Evolutionary conservation across 768 basidiomycete genomes (phyloP).

Genomic region (Mycena crocata): DNA sequence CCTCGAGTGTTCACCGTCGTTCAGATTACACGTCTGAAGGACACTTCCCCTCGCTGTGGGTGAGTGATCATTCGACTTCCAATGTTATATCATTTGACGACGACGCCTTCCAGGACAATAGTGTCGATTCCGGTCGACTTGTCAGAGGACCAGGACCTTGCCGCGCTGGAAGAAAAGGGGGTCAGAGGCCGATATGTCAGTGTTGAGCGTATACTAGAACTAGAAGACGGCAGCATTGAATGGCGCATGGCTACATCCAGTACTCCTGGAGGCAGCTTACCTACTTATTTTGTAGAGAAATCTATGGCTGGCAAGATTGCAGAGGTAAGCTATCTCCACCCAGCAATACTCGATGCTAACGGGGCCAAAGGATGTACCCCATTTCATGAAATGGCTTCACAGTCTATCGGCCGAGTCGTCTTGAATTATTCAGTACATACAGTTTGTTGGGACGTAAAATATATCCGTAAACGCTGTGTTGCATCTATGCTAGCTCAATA

Average conservation of each 20-base stretch:
- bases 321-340: conserved; percentile 51
- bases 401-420: conserved; percentile 38
- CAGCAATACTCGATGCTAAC: conserved; percentile 1
- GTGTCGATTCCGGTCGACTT: conserved; percentile 80
- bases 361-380: conserved; percentile 72
- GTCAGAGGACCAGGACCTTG: conserved; percentile 65
- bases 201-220: conserved; percentile 73
- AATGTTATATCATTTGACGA: conserved; percentile 19
- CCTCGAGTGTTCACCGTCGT: conserved; percentile 83
- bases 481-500: conserved; percentile 75
- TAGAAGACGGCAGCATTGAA: conserved; percentile 72
- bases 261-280: conserved; percentile 76
- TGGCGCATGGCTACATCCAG: conserved; percentile 88
- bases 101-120: conserved; percentile 47
- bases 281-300: conserved; percentile 70
- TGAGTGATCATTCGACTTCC: conserved; percentile 45
- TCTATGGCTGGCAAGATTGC: conserved; percentile 74
- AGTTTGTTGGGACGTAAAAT: not conserved
- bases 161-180: conserved; percentile 71
- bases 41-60: conserved; percentile 67
- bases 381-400: conserved; percentile 77
- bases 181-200: conserved; percentile 76
- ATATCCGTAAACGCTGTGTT: not conserved
- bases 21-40: conserved; percentile 67
- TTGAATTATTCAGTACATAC: not conserved